These are phyloP conservation scores for Corymbia maculata DNA, from an alignment of 345 rosid species.

Conservation along the genomic window DNA sequence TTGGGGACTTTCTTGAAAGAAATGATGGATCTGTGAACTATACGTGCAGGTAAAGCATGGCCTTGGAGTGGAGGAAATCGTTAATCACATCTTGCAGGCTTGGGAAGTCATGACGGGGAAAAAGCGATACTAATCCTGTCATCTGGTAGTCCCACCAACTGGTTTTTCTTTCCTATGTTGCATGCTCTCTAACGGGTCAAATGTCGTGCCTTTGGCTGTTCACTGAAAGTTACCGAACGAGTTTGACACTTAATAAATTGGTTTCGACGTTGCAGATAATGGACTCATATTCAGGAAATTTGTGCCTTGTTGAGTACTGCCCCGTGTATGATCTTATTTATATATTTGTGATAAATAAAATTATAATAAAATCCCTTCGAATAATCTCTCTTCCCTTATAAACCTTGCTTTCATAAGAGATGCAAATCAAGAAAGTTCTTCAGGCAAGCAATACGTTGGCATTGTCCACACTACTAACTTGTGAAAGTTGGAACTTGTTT, in stretches of 20 bases:
- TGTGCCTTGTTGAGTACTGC: background rate
- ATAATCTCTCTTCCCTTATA: too few species aligned
- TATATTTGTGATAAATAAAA: background rate
- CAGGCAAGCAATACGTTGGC: background rate
- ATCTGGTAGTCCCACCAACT: background rate
- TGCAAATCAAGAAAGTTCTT: background rate
- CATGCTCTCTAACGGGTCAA: background rate
- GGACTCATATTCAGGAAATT: background rate
- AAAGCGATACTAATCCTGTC: conserved; percentile 22
- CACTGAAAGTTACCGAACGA: background rate
- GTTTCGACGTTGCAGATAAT: background rate
- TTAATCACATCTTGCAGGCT: conserved; percentile 56
- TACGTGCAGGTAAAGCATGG: conserved; percentile 70
- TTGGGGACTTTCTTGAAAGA: too few species aligned
- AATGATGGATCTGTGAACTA: background rate
- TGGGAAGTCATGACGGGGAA: conserved; percentile 82
- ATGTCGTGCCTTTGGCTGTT: background rate
- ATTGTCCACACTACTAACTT: background rate
- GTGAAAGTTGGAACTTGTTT: background rate
- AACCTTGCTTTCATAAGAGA: background rate
- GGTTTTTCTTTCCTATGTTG: background rate
- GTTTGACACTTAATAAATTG: background rate
- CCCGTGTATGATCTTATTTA: background rate
- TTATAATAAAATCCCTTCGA: background rate
- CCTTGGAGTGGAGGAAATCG: conserved; percentile 67